phyloP scores from a whole-genome alignment of 306 rosid species.

The Macrotyloma uniflorum region DNA sequence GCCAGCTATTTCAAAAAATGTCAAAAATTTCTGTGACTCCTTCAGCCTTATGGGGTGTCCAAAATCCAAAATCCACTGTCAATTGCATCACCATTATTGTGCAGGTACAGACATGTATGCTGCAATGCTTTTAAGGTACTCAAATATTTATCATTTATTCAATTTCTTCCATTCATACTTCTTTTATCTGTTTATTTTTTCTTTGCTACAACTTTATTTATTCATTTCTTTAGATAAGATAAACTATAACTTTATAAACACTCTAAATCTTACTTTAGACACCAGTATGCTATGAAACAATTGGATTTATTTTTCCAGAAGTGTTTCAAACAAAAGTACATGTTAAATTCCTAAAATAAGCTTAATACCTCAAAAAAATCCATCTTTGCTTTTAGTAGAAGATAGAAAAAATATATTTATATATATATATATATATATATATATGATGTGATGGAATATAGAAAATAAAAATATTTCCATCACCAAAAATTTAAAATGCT shows the following conservation, averaged over 20 bases:
- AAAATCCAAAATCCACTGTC: conserved; percentile 35
- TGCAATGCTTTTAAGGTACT: background rate
- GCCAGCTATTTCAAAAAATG: conserved; percentile 37
- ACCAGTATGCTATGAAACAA: too few species aligned
- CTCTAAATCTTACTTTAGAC: background rate
- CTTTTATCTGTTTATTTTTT: background rate
- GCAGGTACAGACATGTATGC: background rate
- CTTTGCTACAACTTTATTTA: too few species aligned
- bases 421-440: too few species aligned
- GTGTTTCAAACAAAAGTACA: background rate
- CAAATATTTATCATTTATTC: background rate
- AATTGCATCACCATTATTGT: conserved; percentile 8
- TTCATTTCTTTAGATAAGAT: background rate
- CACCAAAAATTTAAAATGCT: background rate
- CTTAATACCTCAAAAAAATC: background rate
- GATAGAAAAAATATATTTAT: too few species aligned
- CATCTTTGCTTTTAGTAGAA: background rate
- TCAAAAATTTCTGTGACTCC: conserved; percentile 12
- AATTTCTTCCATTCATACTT: background rate
- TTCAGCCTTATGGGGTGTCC: conserved; percentile 17
- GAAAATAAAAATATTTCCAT: background rate
- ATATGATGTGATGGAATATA: background rate
- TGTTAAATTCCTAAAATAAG: background rate
- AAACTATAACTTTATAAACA: background rate
- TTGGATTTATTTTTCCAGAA: too few species aligned